Percentiles rank a stretch among this genome's conserved stretches.
phyloP scores from a whole-genome alignment of 768 basidiomycete genomes.

The Suillus tomentosus region DNA sequence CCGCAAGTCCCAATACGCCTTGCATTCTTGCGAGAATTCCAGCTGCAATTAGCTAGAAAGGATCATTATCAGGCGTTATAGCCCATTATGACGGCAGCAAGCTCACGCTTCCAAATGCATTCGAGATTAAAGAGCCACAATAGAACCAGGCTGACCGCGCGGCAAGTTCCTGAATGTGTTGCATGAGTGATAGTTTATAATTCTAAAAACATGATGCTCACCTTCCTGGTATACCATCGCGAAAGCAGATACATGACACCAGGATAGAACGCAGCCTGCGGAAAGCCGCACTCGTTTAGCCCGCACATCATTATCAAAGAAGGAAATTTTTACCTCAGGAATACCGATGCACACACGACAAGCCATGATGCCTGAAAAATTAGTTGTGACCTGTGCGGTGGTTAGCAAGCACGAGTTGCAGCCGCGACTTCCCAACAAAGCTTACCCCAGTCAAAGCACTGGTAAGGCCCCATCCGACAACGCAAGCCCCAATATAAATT shows the following conservation, averaged over 20 bases:
- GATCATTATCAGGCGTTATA: neutral
- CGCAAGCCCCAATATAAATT: constrained; percentile 59
- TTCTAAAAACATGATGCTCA: neutral
- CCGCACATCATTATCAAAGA: too few species aligned
- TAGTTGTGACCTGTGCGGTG: constrained; percentile 48
- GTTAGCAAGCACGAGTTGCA: neutral
- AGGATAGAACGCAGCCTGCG: constrained; percentile 63
- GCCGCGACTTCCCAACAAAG: neutral
- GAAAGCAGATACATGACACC: constrained; percentile 51
- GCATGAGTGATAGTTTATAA: neutral
- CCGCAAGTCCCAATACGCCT: constrained; percentile 62
- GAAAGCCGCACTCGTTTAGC: constrained; percentile 1
- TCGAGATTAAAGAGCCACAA: constrained; percentile 60
- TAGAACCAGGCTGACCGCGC: constrained; percentile 64
- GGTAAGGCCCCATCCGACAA: constrained; percentile 63
- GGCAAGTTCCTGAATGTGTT: constrained; percentile 52
- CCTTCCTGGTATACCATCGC: constrained; percentile 56
- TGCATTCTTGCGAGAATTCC: constrained; percentile 73
- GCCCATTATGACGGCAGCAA: neutral
- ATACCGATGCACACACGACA: constrained; percentile 65
- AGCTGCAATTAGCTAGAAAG: constrained; percentile 66
- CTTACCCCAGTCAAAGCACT: constrained; percentile 62
- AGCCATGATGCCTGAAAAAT: constrained; percentile 54
- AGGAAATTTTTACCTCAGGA: constrained; percentile 45
- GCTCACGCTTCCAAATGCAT: constrained; percentile 66